These are phyloP conservation scores for Calocera cornea DNA, from an alignment of 768 basidiomycete species.

Conservation along the genomic window DNA sequence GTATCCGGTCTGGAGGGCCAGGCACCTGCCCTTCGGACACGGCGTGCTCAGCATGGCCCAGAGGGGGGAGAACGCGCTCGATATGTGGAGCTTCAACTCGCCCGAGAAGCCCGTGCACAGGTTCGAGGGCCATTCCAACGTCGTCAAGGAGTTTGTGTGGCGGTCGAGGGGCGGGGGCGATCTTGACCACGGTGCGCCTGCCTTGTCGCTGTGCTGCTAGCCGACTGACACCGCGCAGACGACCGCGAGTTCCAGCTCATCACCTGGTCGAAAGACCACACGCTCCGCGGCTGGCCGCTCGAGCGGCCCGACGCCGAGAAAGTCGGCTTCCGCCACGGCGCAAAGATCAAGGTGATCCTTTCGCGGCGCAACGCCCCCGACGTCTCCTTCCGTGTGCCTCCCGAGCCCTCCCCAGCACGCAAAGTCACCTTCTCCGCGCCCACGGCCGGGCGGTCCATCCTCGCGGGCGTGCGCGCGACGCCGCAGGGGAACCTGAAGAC, in stretches of 20 bases:
- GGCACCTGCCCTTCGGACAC: constrained; percentile 80
- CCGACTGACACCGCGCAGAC: constrained; percentile 22
- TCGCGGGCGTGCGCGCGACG: constrained; percentile 9
- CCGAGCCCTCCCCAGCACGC: not conserved
- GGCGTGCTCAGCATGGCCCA: constrained; percentile 84
- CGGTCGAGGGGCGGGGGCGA: constrained; percentile 39
- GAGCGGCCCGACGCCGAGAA: constrained; percentile 48
- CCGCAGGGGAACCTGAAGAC: not conserved
- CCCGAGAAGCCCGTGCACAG: constrained; percentile 44
- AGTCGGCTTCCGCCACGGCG: constrained; percentile 13
- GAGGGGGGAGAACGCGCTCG: constrained; percentile 65
- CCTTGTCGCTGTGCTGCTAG: not conserved
- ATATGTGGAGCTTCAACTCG: constrained; percentile 55
- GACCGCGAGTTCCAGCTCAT: constrained; percentile 48
- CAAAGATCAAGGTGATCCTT: constrained; percentile 11
- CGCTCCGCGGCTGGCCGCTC: constrained; percentile 82
- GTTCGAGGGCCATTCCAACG: constrained; percentile 82
- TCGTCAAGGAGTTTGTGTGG: constrained; percentile 99
- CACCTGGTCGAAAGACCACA: constrained; percentile 83
- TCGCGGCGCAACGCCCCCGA: constrained; percentile 8
- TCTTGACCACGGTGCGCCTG: constrained; percentile 35
- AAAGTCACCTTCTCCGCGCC: constrained; percentile 10
- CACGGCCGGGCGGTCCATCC: constrained; percentile 3
- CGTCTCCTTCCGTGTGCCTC: constrained; percentile 2
- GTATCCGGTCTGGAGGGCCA: constrained; percentile 90